Conservation (phyloP, 768 basidiomycete species). For the Agaricus sinodeliciosus region DNA sequence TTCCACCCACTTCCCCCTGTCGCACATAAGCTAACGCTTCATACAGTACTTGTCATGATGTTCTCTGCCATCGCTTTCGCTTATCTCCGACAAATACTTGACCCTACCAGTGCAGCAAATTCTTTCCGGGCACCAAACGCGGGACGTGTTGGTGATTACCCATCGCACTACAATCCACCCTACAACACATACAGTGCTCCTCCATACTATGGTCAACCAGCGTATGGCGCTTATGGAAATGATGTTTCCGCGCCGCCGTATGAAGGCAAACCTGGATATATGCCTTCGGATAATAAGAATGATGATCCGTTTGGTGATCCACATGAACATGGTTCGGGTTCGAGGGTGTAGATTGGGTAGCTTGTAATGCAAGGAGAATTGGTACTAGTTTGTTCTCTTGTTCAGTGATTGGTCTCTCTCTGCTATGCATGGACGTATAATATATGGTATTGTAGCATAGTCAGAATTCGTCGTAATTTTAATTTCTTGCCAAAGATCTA, state of each 20-base stretch:
- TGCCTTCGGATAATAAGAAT: neutral
- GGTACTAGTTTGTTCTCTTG: too few relatives aligned
- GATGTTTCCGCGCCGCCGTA: slow-evolving; percentile 32
- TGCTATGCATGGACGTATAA: too few relatives aligned
- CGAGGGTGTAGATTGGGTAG: neutral
- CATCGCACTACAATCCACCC: slow-evolving; percentile 54
- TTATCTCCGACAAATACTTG: slow-evolving; percentile 70
- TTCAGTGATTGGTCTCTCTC: too few relatives aligned
- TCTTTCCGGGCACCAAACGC: slow-evolving; percentile 36
- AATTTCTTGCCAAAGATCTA: too few relatives aligned
- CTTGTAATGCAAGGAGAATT: neutral
- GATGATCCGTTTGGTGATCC: slow-evolving; percentile 8
- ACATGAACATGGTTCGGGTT: slow-evolving; percentile 2
- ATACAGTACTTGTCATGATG: slow-evolving; percentile 47
- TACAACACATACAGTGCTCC: slow-evolving; percentile 41
- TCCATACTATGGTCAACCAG: slow-evolving; percentile 45
- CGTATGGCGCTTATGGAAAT: slow-evolving; percentile 18
- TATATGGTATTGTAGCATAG: too few relatives aligned
- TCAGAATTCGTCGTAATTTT: too few relatives aligned
- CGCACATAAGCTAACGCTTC: neutral
- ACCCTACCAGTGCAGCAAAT: slow-evolving; percentile 56
- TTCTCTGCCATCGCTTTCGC: slow-evolving; percentile 63
- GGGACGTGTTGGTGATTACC: slow-evolving; percentile 29
- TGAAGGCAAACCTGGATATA: slow-evolving; percentile 12
- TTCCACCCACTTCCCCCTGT: neutral